Base-by-base conservation (phyloP, 495 filamentous ascomycete species). In the Podospora pseudocomata region DNA sequence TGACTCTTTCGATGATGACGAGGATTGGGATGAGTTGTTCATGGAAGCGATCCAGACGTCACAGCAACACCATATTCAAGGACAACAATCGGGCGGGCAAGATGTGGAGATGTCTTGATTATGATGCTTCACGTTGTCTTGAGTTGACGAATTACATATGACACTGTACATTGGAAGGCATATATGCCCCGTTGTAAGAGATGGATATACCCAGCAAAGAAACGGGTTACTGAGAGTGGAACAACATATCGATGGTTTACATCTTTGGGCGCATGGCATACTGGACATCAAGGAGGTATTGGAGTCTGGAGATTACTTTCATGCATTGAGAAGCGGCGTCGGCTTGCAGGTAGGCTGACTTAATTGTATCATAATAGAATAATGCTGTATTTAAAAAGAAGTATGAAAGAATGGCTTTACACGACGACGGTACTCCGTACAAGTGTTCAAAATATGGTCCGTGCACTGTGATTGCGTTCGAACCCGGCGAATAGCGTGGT, bases 11-110 rank as follows among this genome's bases (percentile, higher is more conserved):
- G 70, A 71, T 55, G 86, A 86, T 56, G 85, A 90, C 68, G 86
- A 85, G 19, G 86, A 87, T 63, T 90, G 88, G 66, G 86, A 90
- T 74, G 73, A 75, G 64, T 72, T 90, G 16, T 89, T 89, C 71
- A 79, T 84, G 78, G 86, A 88, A 16, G 39, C 15, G 66, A 55
- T 77, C 7, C 54, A 77, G 4, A 61, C 63, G 3, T 67, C 68
- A 26, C 57, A 65, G 26, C 49, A 67, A 27, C 65, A 63, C 11
- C 39, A 26, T 2, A 61, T 56, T 6, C 61, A 60, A 61, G 60
- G 63, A 15, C 28, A 28, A 13, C 15, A 44, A 11, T 20, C 28
- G 19, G 28, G 11, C 7, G 23, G 53, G 27, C 68, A 72, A 13
- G 75, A 79, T 44, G 70, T 79, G 39, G 77, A 79, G 57, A 79